Evolutionary conservation across 1,284 basidiomycete genomes (phyloP).

Genomic region (Limonomyces culmigenus): DNA sequence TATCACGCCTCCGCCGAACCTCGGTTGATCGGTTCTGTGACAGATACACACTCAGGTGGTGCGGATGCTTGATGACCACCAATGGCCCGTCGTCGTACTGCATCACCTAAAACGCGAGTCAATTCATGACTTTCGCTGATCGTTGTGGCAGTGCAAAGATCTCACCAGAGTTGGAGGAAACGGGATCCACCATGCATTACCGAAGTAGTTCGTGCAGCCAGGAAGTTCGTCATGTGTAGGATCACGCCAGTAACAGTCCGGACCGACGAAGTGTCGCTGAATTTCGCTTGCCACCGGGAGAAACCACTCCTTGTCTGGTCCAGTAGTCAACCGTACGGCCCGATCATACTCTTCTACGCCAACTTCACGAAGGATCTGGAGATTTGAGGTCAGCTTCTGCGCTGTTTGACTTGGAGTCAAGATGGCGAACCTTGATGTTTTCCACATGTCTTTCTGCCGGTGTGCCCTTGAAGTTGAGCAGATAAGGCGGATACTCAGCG

Average conservation of each 20-base stretch:
- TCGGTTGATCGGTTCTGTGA: conserved; percentile 40
- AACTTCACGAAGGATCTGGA: conserved; percentile 58
- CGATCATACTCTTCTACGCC: conserved; percentile 34
- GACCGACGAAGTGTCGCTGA: conserved; percentile 38
- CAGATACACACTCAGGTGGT: conserved; percentile 45
- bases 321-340: conserved; percentile 27
- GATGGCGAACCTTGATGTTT: conserved; percentile 47
- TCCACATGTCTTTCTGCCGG: conserved; percentile 66
- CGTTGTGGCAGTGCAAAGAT: background rate
- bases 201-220: conserved; percentile 37
- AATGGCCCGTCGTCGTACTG: conserved; percentile 52
- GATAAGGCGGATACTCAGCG: conserved; percentile 53
- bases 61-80: conserved; percentile 27
- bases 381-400: background rate
- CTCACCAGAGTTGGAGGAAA: conserved; percentile 57
- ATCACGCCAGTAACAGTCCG: conserved; percentile 51
- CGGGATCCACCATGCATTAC: conserved; percentile 65
- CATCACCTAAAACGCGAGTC: conserved; percentile 30
- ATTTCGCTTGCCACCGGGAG: conserved; percentile 31
- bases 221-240: conserved; percentile 11
- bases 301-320: conserved; percentile 29
- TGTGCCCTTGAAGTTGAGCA: conserved; percentile 49
- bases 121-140: background rate
- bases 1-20: conserved; percentile 34
- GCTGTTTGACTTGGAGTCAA: conserved; percentile 1